Conservation (phyloP, 805 yeast genomes). For the Komagataella kurtzmanii region DNA sequence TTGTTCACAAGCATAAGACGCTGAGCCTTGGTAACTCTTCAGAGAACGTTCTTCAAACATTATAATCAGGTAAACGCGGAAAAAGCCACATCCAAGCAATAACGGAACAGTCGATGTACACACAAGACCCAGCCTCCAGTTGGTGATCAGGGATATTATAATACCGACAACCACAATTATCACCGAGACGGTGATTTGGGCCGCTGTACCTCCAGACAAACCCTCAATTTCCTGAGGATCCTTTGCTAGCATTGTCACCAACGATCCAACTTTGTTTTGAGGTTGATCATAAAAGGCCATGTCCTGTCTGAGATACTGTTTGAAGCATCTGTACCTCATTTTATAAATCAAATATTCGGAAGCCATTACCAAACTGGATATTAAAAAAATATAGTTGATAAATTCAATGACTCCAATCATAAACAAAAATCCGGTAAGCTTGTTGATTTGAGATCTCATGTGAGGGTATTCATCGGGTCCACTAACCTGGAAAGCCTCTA, state of each 20-base stretch:
- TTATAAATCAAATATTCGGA: conserved; percentile 58
- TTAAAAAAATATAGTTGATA: background rate
- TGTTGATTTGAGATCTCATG: background rate
- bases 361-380: background rate
- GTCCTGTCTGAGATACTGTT: conserved; percentile 34
- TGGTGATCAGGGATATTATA: conserved; percentile 63
- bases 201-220: conserved; percentile 47
- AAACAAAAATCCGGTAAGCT: background rate
- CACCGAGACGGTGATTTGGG: conserved; percentile 35
- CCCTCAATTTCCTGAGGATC: conserved; percentile 69
- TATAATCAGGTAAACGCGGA: background rate
- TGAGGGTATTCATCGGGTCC: background rate
- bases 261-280: conserved; percentile 29
- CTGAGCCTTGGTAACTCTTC: background rate
- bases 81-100: conserved; percentile 21
- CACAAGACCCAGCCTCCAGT: conserved; percentile 82
- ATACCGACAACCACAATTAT: conserved; percentile 42
- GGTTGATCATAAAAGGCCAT: conserved; percentile 35
- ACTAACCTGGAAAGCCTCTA: background rate
- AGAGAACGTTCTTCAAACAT: background rate
- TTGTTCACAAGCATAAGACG: background rate
- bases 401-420: background rate
- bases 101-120: conserved; percentile 68
- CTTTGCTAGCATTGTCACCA: conserved; percentile 60
- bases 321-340: conserved; percentile 37